Evolutionary conservation across 78 protist species (phyloP), one percentile per base, ranked within the genome.

Genomic region (Polysphondylium violaceum): DNA sequence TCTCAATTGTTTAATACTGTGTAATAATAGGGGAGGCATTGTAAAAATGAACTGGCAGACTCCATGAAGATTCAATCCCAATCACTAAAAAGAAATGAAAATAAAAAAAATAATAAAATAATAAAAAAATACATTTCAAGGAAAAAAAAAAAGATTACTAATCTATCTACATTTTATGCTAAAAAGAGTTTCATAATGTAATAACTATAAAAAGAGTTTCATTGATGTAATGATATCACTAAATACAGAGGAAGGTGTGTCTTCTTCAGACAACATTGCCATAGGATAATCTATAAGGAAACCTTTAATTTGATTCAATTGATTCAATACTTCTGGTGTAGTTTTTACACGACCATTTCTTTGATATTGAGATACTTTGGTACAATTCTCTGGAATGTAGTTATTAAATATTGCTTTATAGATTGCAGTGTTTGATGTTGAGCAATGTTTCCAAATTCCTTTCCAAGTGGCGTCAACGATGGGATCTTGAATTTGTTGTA

Each of bases 181-280:
- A n/a, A n/a, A n/a, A n/a, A n/a, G n/a, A n/a, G n/a, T n/a, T n/a
- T n/a, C n/a, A 47, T 47, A 11, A 47, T 47, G 8, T 47, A 14
- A 11, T 14, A n/a, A 16, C 33, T 71, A 83, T 31, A 83, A 38
- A 25, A 83, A 51, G 25, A 83, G 12, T 59, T 83, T 83, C 79
- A 83, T 83, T 23, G 61, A 29, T 2, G 91, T 83, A 1, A 83
- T 83, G 25, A 83, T 67, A 58, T 83, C 91, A 11, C 74, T 58
- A 50, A 40, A 55, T 9, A 83, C 55, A 35, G 91, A 69, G 16
- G 91, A 19, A 25, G 91, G 91, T 19, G 47, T 36, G 25, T 71
- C 73, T 29, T 68, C 75, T 17, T 87, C 93, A n/a, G 29, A 14
- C 33, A 87, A 74, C 78, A 87, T 67, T 50, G 43, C n/a, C 1